Base-by-base conservation (phyloP, 768 basidiomycete genomes). In the Amanita inopinata region DNA sequence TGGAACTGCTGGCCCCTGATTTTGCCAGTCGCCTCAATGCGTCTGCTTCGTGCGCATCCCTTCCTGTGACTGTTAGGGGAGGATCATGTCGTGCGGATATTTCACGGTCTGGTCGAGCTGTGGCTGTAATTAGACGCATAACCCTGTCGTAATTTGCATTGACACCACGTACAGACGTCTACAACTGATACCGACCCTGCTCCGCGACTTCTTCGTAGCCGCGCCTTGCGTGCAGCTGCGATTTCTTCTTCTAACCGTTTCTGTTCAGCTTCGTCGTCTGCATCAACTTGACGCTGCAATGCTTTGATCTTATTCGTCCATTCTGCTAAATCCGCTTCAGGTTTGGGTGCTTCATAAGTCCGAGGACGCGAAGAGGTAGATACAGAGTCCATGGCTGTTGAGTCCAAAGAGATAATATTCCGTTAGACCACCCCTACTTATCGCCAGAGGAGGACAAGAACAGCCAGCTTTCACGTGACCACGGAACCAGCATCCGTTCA, bases 301-400 rank as follows among this genome's bases (percentile, higher is more conserved):
- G 76, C 82, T 56, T 80, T 82, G 57, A 90, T 86, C 65, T 72
- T 80, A 60, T 64, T 80, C 10, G 85, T 74, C 86, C 86, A 89
- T 58, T 89, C 83, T 11, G 83, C 71, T n/a, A 87, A 67, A 37
- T 76, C 80, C 2, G 68, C 64, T 51, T 85, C 83, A 14, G 78
- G 66, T 46, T 71, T 74, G 8, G 73, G 69, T 14, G 65, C 53
- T 52, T 73, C 70, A 40, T 57, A 58, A 14, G 51, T 53, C 11
- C 56, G 43, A 19, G 43, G 20, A 6, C 34, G 43, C 18, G 35
- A 11, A 25, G 27, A 17, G 14, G 43, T 31, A 25, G 32, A 38
- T 14, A 33, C 20, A 14, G 40, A 20, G n/a, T 33, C 33, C 34
- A 30, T 43, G 33, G 27, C 9, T 18, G 12, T 43, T 28, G 27